Base-by-base conservation (phyloP, 495 filamentous ascomycete species). In the Jackrogersella minutella region DNA sequence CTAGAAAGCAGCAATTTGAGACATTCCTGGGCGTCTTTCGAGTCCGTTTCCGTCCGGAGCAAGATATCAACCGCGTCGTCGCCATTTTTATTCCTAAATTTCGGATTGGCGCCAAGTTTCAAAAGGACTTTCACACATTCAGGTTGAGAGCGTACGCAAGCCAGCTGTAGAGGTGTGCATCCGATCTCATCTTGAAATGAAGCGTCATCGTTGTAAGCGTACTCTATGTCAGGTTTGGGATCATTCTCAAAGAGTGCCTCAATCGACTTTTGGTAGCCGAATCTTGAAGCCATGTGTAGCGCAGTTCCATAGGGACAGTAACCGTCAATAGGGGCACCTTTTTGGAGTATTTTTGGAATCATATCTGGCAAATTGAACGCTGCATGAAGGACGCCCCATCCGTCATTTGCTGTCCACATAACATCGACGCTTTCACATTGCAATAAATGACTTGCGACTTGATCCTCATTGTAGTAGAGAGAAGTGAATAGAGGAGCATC, bases 331-430 rank as follows among this genome's bases (percentile, higher is more conserved):
- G 62, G 39, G n/a, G 33, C 57, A 19, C 53, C 64, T 17, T 28
- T 36, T 26, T 60, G 43, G 3, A 71, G 37, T 13, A 67, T 14
- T 16, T 64, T 39, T 5, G 13, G 30, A 10, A 58, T 51, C 11
- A 70, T 3, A 5, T 24, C 22, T 0, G 53, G 51, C 2, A 14
- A 44, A 26, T 31, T 7, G 16, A 55, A 58, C 14, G 43, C 41
- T n/a, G 43, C 58, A 22, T 63, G 58, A 33, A 73, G 69, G 5
- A 70, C 50, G 8, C 52, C 66, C 37, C 39, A 55, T 24, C 61
- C 67, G 16, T 68, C 62, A 30, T 24, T 5, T 21, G 63, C 58
- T 33, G 14, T 43, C 46, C 63, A 66, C 22, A 68, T 40, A 37
- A 73, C 49, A 50, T 71, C 51, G n/a, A 55, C 68, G 22, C 59